Percentiles rank a stretch among this genome's conserved stretches.
Evolutionary conservation across 805 yeast species (phyloP).

Genomic region (Lipomyces mesembrius): DNA sequence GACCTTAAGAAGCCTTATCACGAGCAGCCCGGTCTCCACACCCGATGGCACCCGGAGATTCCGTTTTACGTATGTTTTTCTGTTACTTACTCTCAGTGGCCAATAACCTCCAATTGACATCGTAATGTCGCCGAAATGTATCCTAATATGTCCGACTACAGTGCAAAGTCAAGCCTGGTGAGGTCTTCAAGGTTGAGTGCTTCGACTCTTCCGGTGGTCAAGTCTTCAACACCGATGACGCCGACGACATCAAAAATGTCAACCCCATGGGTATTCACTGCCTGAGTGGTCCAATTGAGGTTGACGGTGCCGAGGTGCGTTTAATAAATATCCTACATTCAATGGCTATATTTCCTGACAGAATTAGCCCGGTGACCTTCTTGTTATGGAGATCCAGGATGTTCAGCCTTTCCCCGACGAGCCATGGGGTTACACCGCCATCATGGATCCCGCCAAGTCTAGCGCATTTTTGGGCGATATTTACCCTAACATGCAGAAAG

Average conservation of each 20-base stretch:
- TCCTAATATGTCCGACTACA: neutral
- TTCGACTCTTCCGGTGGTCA: constrained; percentile 63
- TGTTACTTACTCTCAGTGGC: neutral
- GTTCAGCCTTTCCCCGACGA: constrained; percentile 58
- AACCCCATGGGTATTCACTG: constrained; percentile 56
- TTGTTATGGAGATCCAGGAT: constrained; percentile 56
- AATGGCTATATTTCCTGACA: neutral
- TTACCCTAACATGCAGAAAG: constrained; percentile 59
- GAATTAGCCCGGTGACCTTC: constrained; percentile 51
- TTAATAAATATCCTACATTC: neutral
- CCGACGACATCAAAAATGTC: constrained; percentile 54
- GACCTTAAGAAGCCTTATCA: constrained; percentile 53
- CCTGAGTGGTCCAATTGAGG: constrained; percentile 55
- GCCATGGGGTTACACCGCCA: constrained; percentile 62
- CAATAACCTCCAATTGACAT: neutral
- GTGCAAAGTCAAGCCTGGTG: constrained; percentile 49
- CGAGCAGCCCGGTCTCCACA: constrained; percentile 56
- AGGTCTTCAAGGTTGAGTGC: constrained; percentile 55
- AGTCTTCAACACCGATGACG: constrained; percentile 53
- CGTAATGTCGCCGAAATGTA: neutral
- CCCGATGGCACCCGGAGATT: constrained; percentile 57
- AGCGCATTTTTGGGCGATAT: constrained; percentile 56
- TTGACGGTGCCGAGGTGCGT: constrained; percentile 49
- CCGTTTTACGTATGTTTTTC: constrained; percentile 34
- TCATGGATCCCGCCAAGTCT: constrained; percentile 55